Percentiles rank a stretch among this genome's conserved stretches.
phyloP scores from a whole-genome alignment of 2,329 filamentous ascomycete genomes.

The Botrytis aclada region DNA sequence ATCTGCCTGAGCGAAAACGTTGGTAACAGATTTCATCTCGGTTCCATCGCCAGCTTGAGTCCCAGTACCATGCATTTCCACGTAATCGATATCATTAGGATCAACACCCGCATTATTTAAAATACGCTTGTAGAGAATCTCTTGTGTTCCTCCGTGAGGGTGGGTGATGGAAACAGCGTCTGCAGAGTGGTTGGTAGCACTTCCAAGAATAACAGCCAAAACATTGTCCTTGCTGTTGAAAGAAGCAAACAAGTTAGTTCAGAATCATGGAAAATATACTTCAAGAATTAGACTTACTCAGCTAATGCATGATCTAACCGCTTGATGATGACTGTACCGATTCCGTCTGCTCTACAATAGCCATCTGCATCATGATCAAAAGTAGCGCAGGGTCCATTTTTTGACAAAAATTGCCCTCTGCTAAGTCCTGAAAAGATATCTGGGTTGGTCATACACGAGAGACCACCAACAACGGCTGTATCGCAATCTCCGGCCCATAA shows the following conservation, averaged over 20 bases:
- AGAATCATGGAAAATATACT: not conserved
- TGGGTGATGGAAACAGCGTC: conserved; percentile 81
- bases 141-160: conserved; percentile 74
- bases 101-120: conserved; percentile 71
- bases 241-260: not conserved
- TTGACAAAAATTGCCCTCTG: conserved; percentile 37
- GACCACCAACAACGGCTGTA: conserved; percentile 36
- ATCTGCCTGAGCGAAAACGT: conserved; percentile 45
- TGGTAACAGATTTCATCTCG: conserved; percentile 76
- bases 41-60: conserved; percentile 81
- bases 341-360: conserved; percentile 52
- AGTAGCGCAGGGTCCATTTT: conserved; percentile 47
- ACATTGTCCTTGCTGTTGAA: conserved; percentile 48
- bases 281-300: conserved; percentile 9
- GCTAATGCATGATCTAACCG: conserved; percentile 47
- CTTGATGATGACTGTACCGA: conserved; percentile 50
- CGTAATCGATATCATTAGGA: conserved; percentile 73
- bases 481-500: conserved; percentile 36
- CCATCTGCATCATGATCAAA: conserved; percentile 50
- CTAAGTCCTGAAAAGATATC: conserved; percentile 36
- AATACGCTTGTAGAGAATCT: conserved; percentile 67
- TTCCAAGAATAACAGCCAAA: conserved; percentile 59
- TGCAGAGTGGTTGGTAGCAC: conserved; percentile 77
- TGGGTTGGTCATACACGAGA: conserved; percentile 35
- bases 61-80: conserved; percentile 88